These are phyloP conservation scores for Plasmodium inui DNA, from an alignment of 169 alveolate genomes.

Conservation along the genomic window DNA sequence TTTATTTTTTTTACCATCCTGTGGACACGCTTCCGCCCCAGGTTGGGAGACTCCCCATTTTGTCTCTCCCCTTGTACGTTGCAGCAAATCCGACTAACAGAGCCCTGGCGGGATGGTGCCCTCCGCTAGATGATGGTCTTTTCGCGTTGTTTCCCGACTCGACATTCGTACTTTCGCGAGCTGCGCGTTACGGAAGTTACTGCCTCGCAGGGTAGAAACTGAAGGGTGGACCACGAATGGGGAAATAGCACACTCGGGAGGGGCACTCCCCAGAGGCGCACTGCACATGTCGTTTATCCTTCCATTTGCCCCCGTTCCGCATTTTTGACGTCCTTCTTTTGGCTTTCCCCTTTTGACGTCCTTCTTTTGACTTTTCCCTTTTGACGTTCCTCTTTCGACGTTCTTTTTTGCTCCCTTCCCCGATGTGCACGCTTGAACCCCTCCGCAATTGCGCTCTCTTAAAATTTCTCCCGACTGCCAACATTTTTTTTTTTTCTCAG, in stretches of 20 bases:
- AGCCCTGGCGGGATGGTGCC: neutral
- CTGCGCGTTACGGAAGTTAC: neutral
- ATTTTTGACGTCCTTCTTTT: neutral
- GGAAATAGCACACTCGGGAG: neutral
- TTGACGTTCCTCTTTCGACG: too few species aligned
- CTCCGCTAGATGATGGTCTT: neutral
- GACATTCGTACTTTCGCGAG: neutral
- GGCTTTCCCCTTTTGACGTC: neutral
- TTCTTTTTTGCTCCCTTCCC: neutral
- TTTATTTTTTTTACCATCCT: neutral
- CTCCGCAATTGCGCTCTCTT: neutral
- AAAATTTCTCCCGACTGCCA: neutral
- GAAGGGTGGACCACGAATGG: neutral
- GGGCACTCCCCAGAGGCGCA: neutral
- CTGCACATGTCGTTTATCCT: neutral
- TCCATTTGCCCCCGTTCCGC: neutral
- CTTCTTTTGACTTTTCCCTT: neutral
- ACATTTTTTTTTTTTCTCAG: neutral
- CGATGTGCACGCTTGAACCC: constrained; percentile 1
- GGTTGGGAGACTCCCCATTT: neutral
- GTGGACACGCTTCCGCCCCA: neutral
- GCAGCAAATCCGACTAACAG: neutral
- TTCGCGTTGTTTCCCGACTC: neutral
- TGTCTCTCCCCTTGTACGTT: neutral
- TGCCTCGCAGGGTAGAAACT: neutral